These are phyloP conservation scores for Rhizopogon vulgaris DNA, from an alignment of 768 basidiomycete species.

Conservation along the genomic window DNA sequence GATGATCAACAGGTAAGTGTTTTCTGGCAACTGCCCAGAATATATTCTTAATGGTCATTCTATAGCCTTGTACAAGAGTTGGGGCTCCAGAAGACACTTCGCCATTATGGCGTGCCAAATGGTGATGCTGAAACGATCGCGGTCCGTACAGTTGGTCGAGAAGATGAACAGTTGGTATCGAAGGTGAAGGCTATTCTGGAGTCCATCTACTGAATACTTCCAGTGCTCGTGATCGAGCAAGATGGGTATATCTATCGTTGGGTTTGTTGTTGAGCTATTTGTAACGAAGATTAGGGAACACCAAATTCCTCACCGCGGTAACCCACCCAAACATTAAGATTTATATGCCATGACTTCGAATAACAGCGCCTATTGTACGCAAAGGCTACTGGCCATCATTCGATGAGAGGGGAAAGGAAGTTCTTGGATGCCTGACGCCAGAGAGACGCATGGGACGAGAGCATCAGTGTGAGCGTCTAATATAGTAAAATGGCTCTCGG, in stretches of 20 bases:
- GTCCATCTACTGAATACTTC: conserved; percentile 28
- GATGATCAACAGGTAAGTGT: conserved; percentile 48
- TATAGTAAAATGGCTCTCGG: no score
- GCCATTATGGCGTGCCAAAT: conserved; percentile 58
- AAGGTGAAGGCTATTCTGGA: conserved; percentile 47
- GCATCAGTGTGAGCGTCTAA: no score
- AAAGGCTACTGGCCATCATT: no score
- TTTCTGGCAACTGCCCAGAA: not conserved
- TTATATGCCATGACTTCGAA: no score
- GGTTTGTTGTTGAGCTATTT: no score
- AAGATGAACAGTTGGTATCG: conserved; percentile 30
- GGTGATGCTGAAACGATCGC: conserved; percentile 52
- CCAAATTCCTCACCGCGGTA: no score
- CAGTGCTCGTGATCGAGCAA: not conserved
- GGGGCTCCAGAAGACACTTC: conserved; percentile 51
- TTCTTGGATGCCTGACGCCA: no score
- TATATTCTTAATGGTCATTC: conserved; percentile 4
- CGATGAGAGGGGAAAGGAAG: no score
- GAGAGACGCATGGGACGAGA: no score
- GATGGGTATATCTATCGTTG: not conserved
- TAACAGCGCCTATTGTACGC: no score
- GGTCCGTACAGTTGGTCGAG: conserved; percentile 6
- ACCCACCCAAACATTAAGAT: no score
- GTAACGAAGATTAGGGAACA: no score
- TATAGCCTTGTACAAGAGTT: conserved; percentile 54